phyloP scores from a whole-genome alignment of 208 protist species.

The Leishmania mexicana region DNA sequence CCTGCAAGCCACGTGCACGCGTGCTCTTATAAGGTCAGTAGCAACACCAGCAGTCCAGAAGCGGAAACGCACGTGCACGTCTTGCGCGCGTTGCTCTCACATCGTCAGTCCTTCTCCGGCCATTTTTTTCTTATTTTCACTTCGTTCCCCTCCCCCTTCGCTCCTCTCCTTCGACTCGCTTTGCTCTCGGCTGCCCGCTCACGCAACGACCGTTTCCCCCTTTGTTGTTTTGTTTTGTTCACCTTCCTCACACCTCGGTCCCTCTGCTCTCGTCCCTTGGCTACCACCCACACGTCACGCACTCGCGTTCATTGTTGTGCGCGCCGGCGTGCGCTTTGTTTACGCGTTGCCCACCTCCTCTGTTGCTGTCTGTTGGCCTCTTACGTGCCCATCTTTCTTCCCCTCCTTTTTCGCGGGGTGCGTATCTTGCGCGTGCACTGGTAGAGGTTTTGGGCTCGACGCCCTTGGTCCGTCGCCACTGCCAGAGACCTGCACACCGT shows the following conservation, averaged over 20 bases:
- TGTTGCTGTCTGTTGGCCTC: neutral
- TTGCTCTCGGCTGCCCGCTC: neutral
- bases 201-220: neutral
- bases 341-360: neutral
- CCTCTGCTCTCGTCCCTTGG: neutral
- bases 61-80: neutral
- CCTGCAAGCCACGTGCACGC: neutral
- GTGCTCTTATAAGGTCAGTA: neutral
- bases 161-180: slow-evolving; percentile 1
- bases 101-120: neutral
- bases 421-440: neutral
- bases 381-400: neutral
- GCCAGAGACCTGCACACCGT: neutral
- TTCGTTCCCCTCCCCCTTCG: neutral
- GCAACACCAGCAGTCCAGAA: neutral
- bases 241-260: neutral
- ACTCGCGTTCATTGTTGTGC: neutral
- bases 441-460: neutral
- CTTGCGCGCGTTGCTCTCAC: neutral
- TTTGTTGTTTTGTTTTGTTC: neutral
- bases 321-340: neutral
- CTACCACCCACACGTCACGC: neutral
- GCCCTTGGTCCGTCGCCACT: neutral
- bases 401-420: neutral
- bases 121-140: neutral